Base-by-base conservation (phyloP, 495 filamentous ascomycete species). In the Penicillium ucsense region DNA sequence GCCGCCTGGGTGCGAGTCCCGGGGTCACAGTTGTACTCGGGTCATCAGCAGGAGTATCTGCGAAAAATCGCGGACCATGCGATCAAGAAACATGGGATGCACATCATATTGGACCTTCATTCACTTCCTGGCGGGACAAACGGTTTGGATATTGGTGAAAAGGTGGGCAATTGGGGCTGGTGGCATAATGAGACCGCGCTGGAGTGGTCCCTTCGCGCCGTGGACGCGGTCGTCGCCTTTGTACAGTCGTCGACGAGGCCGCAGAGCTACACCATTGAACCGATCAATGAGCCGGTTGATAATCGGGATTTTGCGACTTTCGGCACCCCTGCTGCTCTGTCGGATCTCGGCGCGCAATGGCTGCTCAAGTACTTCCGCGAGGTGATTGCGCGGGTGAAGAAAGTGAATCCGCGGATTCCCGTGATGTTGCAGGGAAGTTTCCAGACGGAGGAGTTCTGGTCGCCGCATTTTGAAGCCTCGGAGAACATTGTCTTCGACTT, bases 351-450 rank as follows among this genome's bases (percentile, higher is more conserved):
- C 6, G 63, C 63, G 0, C 35, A 30, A 0, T 66, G 57, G 59
- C 50, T 66, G n/a, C 5, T 61, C 34, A 56, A 56, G 34, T 64
- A 59, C 33, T 54, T 61, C 34, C 36, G 55, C 5, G 51, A 53
- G 8, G 61, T 67, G 1, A n/a, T 58, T 11, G 46, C 47, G 3
- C 49, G 44, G 0, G 61, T 64, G 2, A 51, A 47, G 33, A 30
- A 35, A 1, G 53, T 54, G 8, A 54, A 61, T 35, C 43, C 45
- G 2, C 41, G 38, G 2, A 58, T 64, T 30, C 63, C 63, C 0
- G 49, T 64, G 11, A 64, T 62, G 54, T 55, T 58, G 47, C 59
- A 59, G 55, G 61, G 52, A 1, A 62, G 56, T 39, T 66, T 62
- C 45, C 60, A 61, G 46, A 36, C 47, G 12, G 53, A 51, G 36